phyloP scores from a whole-genome alignment of 805 yeast species.

The Metschnikowia reukaufii region DNA sequence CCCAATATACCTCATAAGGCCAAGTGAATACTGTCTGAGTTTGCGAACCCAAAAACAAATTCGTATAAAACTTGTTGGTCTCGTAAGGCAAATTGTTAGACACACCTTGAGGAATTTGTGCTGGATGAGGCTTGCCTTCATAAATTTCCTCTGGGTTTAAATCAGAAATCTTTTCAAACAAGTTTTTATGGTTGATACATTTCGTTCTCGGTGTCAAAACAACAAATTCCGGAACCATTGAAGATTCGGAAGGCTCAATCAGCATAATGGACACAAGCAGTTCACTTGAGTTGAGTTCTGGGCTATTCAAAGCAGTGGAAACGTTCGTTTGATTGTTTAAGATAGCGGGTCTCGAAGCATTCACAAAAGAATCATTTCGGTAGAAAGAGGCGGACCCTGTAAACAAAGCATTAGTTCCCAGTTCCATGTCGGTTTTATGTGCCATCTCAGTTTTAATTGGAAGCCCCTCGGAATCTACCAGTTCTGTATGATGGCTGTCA shows the following conservation, averaged over 20 bases:
- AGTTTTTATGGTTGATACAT: slow-evolving; percentile 22
- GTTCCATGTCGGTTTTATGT: too few relatives aligned
- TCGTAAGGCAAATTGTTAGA: slow-evolving; percentile 47
- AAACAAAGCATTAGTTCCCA: too few relatives aligned
- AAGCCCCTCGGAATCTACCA: too few relatives aligned
- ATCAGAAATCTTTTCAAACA: slow-evolving; percentile 51
- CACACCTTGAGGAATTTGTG: slow-evolving; percentile 49
- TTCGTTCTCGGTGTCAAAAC: background rate
- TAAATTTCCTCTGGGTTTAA: slow-evolving; percentile 47
- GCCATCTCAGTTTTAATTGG: too few relatives aligned
- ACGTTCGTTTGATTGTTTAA: too few relatives aligned
- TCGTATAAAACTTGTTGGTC: slow-evolving; percentile 77
- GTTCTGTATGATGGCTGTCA: too few relatives aligned
- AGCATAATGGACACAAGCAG: too few relatives aligned
- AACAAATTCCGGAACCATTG: background rate
- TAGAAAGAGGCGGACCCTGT: background rate
- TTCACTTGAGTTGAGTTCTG: too few relatives aligned
- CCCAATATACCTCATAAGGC: slow-evolving; percentile 67
- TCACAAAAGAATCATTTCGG: background rate
- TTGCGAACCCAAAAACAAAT: slow-evolving; percentile 58
- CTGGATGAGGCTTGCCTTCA: slow-evolving; percentile 44
- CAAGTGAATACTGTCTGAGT: slow-evolving; percentile 56
- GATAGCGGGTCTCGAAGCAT: too few relatives aligned
- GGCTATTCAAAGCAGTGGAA: too few relatives aligned
- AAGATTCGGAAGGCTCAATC: too few relatives aligned